Evolutionary conservation across 164 flowering plant genomes (phyloP).

Genomic region (Aristolochia californica): DNA sequence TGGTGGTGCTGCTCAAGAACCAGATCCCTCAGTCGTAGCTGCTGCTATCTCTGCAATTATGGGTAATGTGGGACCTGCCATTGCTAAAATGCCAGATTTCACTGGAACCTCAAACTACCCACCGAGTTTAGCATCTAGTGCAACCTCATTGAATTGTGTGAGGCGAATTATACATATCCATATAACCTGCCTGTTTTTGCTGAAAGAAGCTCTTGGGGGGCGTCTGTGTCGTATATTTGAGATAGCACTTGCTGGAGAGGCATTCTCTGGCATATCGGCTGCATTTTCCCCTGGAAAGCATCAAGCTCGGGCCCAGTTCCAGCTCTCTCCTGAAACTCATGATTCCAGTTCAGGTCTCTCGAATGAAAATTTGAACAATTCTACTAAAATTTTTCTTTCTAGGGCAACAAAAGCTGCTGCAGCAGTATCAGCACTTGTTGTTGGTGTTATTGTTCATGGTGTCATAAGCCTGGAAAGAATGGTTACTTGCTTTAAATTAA

Average conservation of each 20-base stretch:
- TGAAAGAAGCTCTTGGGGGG: conserved; percentile 95
- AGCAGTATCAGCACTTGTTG: conserved; percentile 77
- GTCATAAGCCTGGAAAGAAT: conserved; percentile 79
- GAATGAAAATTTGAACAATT: conserved; percentile 37
- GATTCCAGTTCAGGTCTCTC: conserved; percentile 47
- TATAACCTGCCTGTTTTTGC: conserved; percentile 59
- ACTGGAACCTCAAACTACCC: conserved; percentile 27
- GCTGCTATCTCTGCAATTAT: conserved; percentile 94
- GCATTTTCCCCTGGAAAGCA: conserved; percentile 59
- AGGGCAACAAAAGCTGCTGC: conserved; percentile 57
- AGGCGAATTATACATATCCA: conserved; percentile 55
- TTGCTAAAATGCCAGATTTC: conserved; percentile 62
- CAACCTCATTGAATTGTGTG: conserved; percentile 41
- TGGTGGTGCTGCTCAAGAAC: conserved; percentile 93
- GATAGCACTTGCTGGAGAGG: conserved; percentile 87
- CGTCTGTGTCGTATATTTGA: conserved; percentile 90
- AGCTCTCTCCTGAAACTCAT: conserved; percentile 55
- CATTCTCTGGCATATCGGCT: conserved; percentile 59
- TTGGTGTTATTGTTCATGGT: conserved; percentile 79
- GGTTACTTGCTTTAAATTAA: conserved; percentile 67
- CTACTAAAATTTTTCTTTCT: conserved; percentile 37
- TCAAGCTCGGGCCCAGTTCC: conserved; percentile 63
- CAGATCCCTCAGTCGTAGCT: conserved; percentile 72
- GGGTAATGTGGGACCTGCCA: conserved; percentile 49
- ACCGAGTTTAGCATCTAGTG: conserved; percentile 30